Evolutionary conservation across 2,329 filamentous ascomycete genomes (phyloP), one percentile per base, ranked within the genome.

Genomic region (Colletotrichum sp.): DNA sequence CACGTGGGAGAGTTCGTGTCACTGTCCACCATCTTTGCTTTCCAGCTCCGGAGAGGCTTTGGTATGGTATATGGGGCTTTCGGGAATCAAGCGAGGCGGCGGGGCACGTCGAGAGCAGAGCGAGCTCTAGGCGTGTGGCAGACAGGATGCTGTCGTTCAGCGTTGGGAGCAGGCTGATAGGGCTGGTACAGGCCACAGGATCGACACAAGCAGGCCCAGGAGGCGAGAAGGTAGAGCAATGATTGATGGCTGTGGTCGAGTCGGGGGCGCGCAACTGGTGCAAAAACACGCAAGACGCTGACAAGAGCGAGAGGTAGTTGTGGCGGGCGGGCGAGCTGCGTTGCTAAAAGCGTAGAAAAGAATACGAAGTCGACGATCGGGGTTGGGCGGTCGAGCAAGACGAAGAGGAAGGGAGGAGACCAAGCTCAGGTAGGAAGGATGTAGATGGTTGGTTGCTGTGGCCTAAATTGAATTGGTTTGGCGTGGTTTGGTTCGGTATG

Each of bases 1-100:
- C 96, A 99, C 88, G 96, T 99, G 85, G 96, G 96, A 89, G 95
- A 94, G 91, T 93, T 95, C 88, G 94, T 91, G 89, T 98, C 96
- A 90, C 94, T 94, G 92, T 98, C 96, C 90, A 97, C 96, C 96
- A 99, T 98, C 90, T 94, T 96, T 88, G 82, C 77, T 77, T 21
- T 68, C 71, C 77, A 74, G 69, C 39, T 71, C 43, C 39, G 69
- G 9, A 15, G 39, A 59, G 21, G 48, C 52, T 75, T 36, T 30
- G 26, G 15, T 43, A 43, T 43, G 36, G 32, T 48, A 26, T 60
- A 32, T 68, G 13, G 36, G 28, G 57, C n/a, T 61, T 52, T 48
- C 21, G 34, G 28, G 48, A 60, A 66, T 32, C 60, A 67, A 43
- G 43, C 57, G 64, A 65, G 57, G 57, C 52, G 64, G 74, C 74